Percentiles rank a stretch among this genome's conserved stretches.
Evolutionary conservation across 2,329 filamentous ascomycete species (phyloP).

Genomic region (Colletotrichum spaethianum): DNA sequence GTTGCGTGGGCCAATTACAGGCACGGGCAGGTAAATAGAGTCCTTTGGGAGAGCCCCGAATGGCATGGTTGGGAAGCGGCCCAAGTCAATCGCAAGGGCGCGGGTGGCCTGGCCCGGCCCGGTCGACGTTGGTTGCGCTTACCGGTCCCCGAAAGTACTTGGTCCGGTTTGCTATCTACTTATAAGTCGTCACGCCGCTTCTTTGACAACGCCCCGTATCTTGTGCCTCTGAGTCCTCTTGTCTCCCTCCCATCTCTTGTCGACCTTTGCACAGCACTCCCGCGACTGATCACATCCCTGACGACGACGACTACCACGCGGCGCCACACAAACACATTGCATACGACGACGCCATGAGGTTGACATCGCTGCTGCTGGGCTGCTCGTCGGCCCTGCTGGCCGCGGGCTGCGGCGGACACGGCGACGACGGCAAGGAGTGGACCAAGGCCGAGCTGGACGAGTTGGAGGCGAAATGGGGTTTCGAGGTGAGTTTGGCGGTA

Average conservation of each 20-base stretch:
- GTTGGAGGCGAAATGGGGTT: slow-evolving; percentile 70
- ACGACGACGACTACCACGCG: not conserved
- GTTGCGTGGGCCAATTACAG: slow-evolving; percentile 18
- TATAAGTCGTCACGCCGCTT: slow-evolving; percentile 13
- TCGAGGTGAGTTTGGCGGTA: slow-evolving; percentile 65
- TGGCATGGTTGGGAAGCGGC: not conserved
- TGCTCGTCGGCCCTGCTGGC: slow-evolving; percentile 45
- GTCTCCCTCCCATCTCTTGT: not conserved
- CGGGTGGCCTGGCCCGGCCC: slow-evolving; percentile 21
- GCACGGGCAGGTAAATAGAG: not conserved
- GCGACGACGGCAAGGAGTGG: slow-evolving; percentile 60
- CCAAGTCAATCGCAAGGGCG: slow-evolving; percentile 4
- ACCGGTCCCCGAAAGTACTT: slow-evolving; percentile 27
- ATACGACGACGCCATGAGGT: slow-evolving; percentile 28
- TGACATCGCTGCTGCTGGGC: slow-evolving; percentile 37
- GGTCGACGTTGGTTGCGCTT: slow-evolving; percentile 23
- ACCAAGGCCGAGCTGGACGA: slow-evolving; percentile 65
- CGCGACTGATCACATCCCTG: not conserved
- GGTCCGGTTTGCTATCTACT: not conserved
- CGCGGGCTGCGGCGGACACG: slow-evolving; percentile 50
- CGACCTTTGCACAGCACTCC: not conserved
- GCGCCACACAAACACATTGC: not conserved
- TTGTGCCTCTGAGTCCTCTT: not conserved
- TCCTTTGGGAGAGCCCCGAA: slow-evolving; percentile 1
- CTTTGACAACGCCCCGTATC: not conserved